Evolutionary conservation across 2,329 filamentous ascomycete genomes (phyloP), one percentile per base, ranked within the genome.

Genomic region (Arthrobotrys pseudoclavata): DNA sequence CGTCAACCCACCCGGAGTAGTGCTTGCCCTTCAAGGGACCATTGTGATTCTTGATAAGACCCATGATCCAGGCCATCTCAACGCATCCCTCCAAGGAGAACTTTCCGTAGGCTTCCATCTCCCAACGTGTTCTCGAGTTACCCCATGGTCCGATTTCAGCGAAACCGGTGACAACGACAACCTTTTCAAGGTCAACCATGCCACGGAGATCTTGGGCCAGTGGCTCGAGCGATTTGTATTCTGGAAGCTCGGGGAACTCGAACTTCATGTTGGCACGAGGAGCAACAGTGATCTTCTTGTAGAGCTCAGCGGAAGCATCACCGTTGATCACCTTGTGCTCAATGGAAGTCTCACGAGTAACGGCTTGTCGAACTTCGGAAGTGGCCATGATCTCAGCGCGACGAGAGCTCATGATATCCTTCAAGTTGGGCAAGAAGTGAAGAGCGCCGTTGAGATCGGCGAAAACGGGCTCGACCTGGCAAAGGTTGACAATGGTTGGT

Each of bases 31-130:
- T 99, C 84, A 99, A 89, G 34, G 91, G 91, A 18, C 96, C 96
- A 81, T 98, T 98, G 87, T 97, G 93, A 85, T 99, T 97, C 88
- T 95, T 97, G 87, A 99, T 98, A 76, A 98, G 90, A 83, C 96
- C 96, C 95, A 98, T 99, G 84, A 99, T 93, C 96, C 96, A 99
- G 34, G 96, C 94, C 96, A 99, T 99, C 85, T 99, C 96, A 77
- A 99, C 91, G 82, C 96, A 98, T 31, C 96, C 96, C 85, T 99
- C 96, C 13, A 99, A 89, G 7, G 96, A 98, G 86, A 99, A 99
- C 83, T 97, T 89, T 83, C 96, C 96, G 81, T 94, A 91, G 0
- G 96, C 94, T 84, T 99, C 96, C 95, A 99, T 99, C 86, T 99
- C 96, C 96, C 96, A 99, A 79, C 96, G 91, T 53, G 96, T 99